Base-by-base conservation (phyloP, 768 basidiomycete species). In the Tephrocybe rancida region DNA sequence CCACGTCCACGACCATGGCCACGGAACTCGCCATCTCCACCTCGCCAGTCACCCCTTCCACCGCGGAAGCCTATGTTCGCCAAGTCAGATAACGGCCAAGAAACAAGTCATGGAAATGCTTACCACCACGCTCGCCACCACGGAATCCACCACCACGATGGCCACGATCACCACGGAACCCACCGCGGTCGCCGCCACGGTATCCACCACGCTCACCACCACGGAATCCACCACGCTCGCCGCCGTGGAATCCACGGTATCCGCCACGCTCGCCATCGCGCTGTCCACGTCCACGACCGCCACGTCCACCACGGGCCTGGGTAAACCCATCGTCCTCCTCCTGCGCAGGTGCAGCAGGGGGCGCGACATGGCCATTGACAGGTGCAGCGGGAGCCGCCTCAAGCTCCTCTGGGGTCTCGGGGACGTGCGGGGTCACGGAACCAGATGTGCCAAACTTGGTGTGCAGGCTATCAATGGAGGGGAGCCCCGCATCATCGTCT, bases 391-490 rank as follows among this genome's bases (percentile, higher is more conserved):
- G 59, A 29, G 56, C 61, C 25, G 58, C 59, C 48, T 69, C 61
- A 1, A 58, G 50, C 25, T 61, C 59, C 43, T 45, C 63, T 47
- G 64, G 59, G 13, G 61, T 55, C 48, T 64, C 73, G 54, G 57
- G 8, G 67, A 43, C 57, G 42, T 75, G 77, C 22, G 90, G 87
- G 0, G 87, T 88, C n/a, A 77, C 82, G 25, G 85, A 80, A 6
- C 85, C 87, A 35, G 90, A 88, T 11, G 84, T 82, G 5, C 86
- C 87, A 62, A 92, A 91, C 58, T 82, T 83, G 41, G 87, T 87
- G 52, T 92, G 90, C 24, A 92, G 76, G 44, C 80, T 81, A 5
- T 84, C 84, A 46, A 94, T 87, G 1, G 88, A 76, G n/a, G 92
- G 91, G 14, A 93, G 80, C 5, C 81, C 89, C 16, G 77, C 82